Evolutionary conservation across 176 grass and related monocot species (phyloP), one percentile per base, ranked within the genome.

Genomic region (Musa acuminata): DNA sequence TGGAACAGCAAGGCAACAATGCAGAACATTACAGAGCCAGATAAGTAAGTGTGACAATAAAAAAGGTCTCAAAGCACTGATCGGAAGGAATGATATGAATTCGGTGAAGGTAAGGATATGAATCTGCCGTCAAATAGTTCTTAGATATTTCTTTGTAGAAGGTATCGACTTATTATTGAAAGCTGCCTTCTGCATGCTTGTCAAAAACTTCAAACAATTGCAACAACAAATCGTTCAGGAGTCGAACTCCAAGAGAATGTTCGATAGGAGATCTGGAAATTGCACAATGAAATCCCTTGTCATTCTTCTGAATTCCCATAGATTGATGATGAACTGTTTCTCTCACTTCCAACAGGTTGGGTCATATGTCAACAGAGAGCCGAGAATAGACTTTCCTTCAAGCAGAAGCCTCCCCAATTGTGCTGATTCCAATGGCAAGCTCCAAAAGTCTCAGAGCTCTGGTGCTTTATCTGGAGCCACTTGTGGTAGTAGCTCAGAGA

Each of bases 401-500:
- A 91, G 81, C 84, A 88, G 84, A 84, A 87, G 81, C 72, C 59
- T 82, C 17, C 60, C 55, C 67, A 16, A 27, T 1, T 29, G 69
- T 78, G 57, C 60, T 58, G 88, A 95, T 8, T 80, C 68, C n/a
- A 79, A 72, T 69, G 57, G 74, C 49, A 89, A 85, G 72, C 81
- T 87, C 57, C 69, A 83, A 4, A 95, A 99, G 51, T 85, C 82
- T 1, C 80, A 85, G 71, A 91, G 88, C 55, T 95, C 91, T 55
- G 96, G 91, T 75, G 86, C 82, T 1, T 67, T 91, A 65, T 91
- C 96, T 0, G 52, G 82, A 54, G 91, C 81, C 0, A 91, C 87
- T 74, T 95, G 91, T 22, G 88, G 91, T 67, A 88, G 81, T 22
- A 91, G 86, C 73, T 99, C 91, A 2, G 96, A 84, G 49, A 88